phyloP scores from a whole-genome alignment of 176 grass and related monocot species.

The Ensete glaucum region DNA sequence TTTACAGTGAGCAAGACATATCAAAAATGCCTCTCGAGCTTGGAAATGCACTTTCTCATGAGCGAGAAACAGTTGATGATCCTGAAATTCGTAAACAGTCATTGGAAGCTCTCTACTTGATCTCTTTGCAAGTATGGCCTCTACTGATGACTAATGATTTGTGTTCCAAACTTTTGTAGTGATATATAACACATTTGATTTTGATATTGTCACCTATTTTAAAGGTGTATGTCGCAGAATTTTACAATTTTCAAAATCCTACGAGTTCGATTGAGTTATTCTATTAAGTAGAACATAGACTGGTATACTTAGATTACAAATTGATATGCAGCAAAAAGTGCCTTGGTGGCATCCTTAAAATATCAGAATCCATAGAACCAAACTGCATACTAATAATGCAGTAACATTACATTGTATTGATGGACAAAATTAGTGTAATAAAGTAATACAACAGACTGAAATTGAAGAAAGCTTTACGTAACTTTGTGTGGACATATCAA shows the following conservation, averaged over 20 bases:
- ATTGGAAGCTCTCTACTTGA: conserved; percentile 93
- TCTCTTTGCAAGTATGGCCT: conserved; percentile 58
- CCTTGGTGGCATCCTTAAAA: neutral
- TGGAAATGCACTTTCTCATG: conserved; percentile 71
- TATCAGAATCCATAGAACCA: neutral
- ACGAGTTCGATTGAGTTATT: neutral
- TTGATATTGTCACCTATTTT: neutral
- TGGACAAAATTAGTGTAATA: neutral
- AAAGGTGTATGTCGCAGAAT: neutral
- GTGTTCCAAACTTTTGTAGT: neutral
- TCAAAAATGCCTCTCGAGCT: conserved; percentile 89
- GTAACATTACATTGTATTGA: neutral
- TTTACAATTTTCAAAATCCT: neutral
- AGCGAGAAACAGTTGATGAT: conserved; percentile 74
- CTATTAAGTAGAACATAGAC: neutral
- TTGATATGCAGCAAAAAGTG: neutral
- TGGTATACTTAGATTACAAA: neutral
- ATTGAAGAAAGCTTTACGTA: neutral
- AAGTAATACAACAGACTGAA: neutral
- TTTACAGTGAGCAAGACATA: conserved; percentile 71
- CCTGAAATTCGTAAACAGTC: conserved; percentile 75
- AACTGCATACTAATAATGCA: neutral
- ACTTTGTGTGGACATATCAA: neutral
- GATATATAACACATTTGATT: neutral
- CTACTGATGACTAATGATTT: neutral